Base-by-base conservation (phyloP, 164 flowering plant species). In the Saururus chinensis region DNA sequence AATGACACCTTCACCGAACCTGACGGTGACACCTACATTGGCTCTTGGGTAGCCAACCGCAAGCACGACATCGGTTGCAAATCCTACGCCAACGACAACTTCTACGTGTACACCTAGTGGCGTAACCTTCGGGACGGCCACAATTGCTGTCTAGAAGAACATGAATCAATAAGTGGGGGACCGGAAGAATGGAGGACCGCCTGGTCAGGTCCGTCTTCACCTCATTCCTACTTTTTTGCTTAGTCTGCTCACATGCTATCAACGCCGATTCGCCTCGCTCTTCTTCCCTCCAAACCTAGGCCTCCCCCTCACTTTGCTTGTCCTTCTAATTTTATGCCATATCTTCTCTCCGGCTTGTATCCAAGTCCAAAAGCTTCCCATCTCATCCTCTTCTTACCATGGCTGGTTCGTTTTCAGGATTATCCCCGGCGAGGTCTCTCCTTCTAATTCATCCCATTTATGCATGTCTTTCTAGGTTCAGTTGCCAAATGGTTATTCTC, bases 81-180 rank as follows among this genome's bases (percentile, higher is more conserved):
- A 24, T 37, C 62, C 35, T 68, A 68, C 53, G 66, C 71, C 24
- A 68, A 68, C 26, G 71, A 66, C 5, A 66, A 68, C 48, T 62
- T 35, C 30, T 68, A 62, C 52, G 66, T 62, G 42, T 66, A 66
- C 7, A 9, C 58, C 57, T 68, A 66, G 71, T 42, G 57, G 52
- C 37, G 66, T 7, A 68, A 68, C 40, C 22, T 62, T 8, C 71
- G 49, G 62, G 71, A 68, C 7, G 71, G 71, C 24, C 58, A 68
- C 4, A 78, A 78, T 41, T 66, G 68, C 40, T 77, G 65, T 45
- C 21, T 77, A 78, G 81, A 67, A 20, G 49, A 74, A 70, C 63
- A 78, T 76, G 35, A 71, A 76, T 56, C 65, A 71, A 57, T 79
- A 79, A 53, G 63, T 65, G 14, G 82, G 82, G 13, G 76, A 76